These are phyloP conservation scores for Sarcodon aspratus DNA, from an alignment of 768 basidiomycete species.

Conservation along the genomic window DNA sequence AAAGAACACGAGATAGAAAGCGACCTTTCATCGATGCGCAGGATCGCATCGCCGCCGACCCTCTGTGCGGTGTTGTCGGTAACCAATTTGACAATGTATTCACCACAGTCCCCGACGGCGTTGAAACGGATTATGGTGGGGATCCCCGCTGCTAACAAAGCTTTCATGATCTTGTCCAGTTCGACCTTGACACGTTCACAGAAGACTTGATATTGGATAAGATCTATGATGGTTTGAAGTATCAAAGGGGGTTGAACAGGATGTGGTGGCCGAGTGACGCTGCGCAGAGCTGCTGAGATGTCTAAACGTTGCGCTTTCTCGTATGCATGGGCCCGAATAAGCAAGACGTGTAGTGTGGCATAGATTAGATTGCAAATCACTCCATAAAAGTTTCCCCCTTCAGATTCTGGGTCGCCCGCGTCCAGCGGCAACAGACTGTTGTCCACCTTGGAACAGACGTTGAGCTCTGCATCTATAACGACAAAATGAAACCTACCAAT, in stretches of 20 bases:
- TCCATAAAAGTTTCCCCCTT: not conserved
- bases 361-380: conserved; percentile 58
- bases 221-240: conserved; percentile 66
- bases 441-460: not conserved
- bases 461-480: not conserved
- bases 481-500: conserved; percentile 34
- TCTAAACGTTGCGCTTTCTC: conserved; percentile 31
- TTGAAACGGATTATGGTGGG: conserved; percentile 45
- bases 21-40: conserved; percentile 62
- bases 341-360: conserved; percentile 47
- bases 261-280: not conserved
- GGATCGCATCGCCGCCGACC: conserved; percentile 60
- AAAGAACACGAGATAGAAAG: not conserved
- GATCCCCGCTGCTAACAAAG: conserved; percentile 44
- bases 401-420: not conserved
- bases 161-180: conserved; percentile 35
- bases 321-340: conserved; percentile 47
- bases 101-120: conserved; percentile 57
- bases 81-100: conserved; percentile 40
- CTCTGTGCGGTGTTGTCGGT: conserved; percentile 26
- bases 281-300: conserved; percentile 13
- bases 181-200: conserved; percentile 50
- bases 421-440: not conserved
- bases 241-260: conserved; percentile 30
- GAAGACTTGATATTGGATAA: conserved; percentile 73